Conservation (phyloP, 106 monocot genomes). For the Platanthera guangdongensis region DNA sequence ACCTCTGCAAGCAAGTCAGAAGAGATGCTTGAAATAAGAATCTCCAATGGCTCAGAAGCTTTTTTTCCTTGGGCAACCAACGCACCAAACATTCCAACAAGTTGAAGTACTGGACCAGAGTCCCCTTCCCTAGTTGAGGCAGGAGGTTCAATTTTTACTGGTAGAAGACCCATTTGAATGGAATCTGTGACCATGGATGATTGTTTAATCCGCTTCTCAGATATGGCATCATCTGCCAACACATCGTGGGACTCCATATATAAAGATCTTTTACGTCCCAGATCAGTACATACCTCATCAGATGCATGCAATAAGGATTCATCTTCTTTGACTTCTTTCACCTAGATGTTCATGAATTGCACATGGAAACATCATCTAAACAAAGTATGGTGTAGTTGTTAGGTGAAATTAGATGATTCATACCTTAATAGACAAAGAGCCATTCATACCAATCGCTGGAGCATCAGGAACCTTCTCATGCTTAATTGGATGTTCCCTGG, state of each 20-base stretch:
- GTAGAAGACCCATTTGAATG: slow-evolving; percentile 16
- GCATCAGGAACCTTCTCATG: slow-evolving; percentile 17
- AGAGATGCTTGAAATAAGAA: slow-evolving; percentile 91
- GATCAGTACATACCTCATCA: slow-evolving; percentile 24
- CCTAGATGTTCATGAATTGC: slow-evolving; percentile 4
- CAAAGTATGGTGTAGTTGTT: neutral
- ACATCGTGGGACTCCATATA: slow-evolving; percentile 29
- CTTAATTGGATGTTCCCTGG: slow-evolving; percentile 14
- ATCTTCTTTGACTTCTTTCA: slow-evolving; percentile 37
- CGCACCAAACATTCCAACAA: slow-evolving; percentile 82
- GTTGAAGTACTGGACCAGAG: slow-evolving; percentile 71
- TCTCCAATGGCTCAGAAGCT: slow-evolving; percentile 65
- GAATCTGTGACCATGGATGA: slow-evolving; percentile 24
- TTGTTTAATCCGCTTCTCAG: slow-evolving; percentile 43
- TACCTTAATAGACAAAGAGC: slow-evolving; percentile 29
- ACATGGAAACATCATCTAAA: slow-evolving; percentile 8
- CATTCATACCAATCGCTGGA: slow-evolving; percentile 12
- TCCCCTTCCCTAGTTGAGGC: slow-evolving; percentile 26
- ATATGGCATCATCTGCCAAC: slow-evolving; percentile 25
- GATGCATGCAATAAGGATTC: slow-evolving; percentile 11
- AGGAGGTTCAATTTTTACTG: slow-evolving; percentile 15
- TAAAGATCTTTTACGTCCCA: slow-evolving; percentile 42
- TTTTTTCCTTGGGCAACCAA: slow-evolving; percentile 85
- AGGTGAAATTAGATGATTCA: neutral
- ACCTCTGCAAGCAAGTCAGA: slow-evolving; percentile 90